Evolutionary conservation across 371 early-diverging fungal genomes (phyloP).

Genomic region (Mucor irregularis): DNA sequence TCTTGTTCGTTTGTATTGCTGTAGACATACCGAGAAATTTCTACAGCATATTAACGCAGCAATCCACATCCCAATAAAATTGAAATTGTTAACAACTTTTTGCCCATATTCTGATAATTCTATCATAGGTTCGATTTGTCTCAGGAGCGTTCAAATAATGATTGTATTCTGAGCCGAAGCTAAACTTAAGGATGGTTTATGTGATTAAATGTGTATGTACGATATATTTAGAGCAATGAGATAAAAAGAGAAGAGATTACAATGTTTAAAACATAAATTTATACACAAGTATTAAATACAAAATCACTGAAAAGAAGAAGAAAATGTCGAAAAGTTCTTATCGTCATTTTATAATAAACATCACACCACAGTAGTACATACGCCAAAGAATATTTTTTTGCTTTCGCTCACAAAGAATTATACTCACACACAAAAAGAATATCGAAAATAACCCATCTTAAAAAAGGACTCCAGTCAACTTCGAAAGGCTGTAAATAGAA

Average conservation of each 20-base stretch:
- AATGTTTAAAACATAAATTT: no score
- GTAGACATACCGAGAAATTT: conserved; percentile 34
- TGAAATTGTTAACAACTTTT: conserved; percentile 42
- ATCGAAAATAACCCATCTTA: not conserved
- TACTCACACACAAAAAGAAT: conserved; percentile 1
- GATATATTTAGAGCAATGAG: no score
- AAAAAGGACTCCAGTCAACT: not conserved
- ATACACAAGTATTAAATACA: no score
- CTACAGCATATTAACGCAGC: conserved; percentile 37
- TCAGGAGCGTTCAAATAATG: not conserved
- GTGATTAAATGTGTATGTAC: no score
- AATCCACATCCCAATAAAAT: conserved; percentile 50
- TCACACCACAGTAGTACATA: no score
- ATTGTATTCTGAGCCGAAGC: not conserved
- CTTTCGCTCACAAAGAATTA: not conserved
- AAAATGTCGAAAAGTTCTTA: not conserved
- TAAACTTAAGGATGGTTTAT: no score
- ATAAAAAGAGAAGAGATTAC: no score
- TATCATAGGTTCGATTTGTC: conserved; percentile 22
- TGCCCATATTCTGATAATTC: conserved; percentile 37
- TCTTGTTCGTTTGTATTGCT: conserved; percentile 39
- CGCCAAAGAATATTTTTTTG: no score
- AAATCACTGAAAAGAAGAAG: no score
- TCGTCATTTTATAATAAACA: not conserved
- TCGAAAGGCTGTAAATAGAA: not conserved